Evolutionary conservation across 768 basidiomycete species (phyloP).

Genomic region (Rhodosporidiobolus sp.): DNA sequence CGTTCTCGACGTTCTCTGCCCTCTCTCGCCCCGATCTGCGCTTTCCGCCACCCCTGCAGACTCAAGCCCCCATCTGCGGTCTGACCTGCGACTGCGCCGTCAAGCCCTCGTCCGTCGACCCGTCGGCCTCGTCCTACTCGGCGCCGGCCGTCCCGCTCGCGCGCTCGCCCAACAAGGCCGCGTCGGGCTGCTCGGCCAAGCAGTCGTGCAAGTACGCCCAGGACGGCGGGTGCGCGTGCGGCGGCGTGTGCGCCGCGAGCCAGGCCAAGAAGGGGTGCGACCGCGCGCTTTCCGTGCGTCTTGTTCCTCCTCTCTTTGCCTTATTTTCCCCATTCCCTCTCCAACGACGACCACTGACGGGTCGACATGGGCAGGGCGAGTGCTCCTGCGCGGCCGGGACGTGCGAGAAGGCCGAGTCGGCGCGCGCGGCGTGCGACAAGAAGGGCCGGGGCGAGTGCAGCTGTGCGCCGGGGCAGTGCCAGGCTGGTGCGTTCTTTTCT

Average conservation of each 20-base stretch:
- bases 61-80: slow-evolving; percentile 17
- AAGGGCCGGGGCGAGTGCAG: neutral
- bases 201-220: slow-evolving; percentile 15
- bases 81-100: slow-evolving; percentile 19
- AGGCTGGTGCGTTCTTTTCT: slow-evolving; percentile 5
- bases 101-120: no score
- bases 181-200: neutral
- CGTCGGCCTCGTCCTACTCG: neutral
- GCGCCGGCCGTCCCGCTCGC: slow-evolving; percentile 6
- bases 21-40: neutral
- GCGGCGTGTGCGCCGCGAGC: slow-evolving; percentile 1
- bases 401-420: slow-evolving; percentile 11
- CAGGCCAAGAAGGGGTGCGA: slow-evolving; percentile 21
- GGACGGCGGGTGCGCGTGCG: slow-evolving; percentile 17
- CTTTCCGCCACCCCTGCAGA: neutral
- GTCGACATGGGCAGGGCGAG: slow-evolving; percentile 2
- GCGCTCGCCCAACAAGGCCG: neutral
- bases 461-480: slow-evolving; percentile 15
- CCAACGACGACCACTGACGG: neutral
- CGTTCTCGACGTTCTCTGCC: neutral
- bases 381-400: slow-evolving; percentile 18
- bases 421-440: neutral
- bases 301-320: neutral
- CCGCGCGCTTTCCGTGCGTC: neutral
- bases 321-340: neutral